Percentiles rank a stretch among this genome's conserved stretches.
These are phyloP conservation scores for Leucocoprinus birnbaumii DNA, from an alignment of 768 basidiomycete genomes.

Conservation along the genomic window DNA sequence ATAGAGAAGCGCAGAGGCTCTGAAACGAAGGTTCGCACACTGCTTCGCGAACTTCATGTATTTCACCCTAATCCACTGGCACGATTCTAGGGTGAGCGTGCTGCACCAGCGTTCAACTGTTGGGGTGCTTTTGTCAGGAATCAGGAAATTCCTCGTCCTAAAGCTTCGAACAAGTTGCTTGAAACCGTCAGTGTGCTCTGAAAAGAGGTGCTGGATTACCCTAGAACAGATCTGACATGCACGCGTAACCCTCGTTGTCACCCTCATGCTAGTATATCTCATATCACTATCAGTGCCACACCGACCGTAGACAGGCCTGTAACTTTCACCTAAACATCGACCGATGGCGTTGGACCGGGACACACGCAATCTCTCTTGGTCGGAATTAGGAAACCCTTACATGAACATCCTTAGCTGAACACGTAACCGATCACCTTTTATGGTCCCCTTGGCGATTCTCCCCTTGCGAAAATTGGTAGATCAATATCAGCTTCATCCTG, in stretches of 20 bases:
- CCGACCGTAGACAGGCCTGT: background rate
- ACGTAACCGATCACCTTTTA: no score
- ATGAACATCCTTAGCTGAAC: no score
- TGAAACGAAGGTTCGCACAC: no score
- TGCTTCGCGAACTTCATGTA: no score
- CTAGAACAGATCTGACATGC: slow-evolving; percentile 3
- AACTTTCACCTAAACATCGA: background rate
- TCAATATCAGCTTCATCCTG: background rate
- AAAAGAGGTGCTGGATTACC: background rate
- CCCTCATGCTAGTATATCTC: background rate
- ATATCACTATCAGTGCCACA: background rate
- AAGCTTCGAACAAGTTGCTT: slow-evolving; percentile 8
- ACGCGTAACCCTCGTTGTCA: slow-evolving; percentile 11
- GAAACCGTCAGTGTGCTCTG: background rate
- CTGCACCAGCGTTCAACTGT: background rate
- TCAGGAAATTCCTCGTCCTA: background rate
- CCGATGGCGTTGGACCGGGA: background rate
- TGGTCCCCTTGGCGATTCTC: no score
- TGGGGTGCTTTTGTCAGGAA: slow-evolving; percentile 7
- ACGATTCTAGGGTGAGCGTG: background rate
- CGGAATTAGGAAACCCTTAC: no score
- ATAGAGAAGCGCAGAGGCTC: no score
- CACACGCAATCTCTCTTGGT: no score
- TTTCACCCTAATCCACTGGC: background rate
- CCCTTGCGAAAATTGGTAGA: no score